phyloP scores from a whole-genome alignment of 148 eudicot genomes.

The Silene uniflora region DNA sequence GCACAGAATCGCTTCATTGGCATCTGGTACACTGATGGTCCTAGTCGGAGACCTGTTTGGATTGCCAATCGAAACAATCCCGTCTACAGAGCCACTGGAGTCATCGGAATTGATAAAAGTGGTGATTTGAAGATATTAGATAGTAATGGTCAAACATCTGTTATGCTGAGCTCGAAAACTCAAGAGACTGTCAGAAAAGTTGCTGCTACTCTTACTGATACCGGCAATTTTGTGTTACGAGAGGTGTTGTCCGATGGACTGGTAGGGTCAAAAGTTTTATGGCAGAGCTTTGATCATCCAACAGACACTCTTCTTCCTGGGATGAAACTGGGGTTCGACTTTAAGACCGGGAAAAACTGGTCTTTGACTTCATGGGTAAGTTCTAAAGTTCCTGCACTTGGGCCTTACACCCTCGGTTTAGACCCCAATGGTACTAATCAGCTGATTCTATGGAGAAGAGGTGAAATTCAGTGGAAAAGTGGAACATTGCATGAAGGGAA shows the following conservation, averaged over 20 bases:
- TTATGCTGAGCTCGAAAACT: constrained; percentile 15
- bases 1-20: constrained; percentile 20
- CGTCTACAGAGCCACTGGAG: constrained; percentile 14
- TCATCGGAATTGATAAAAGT: constrained; percentile 5
- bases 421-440: constrained; percentile 21
- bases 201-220: constrained; percentile 21
- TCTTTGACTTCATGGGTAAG: constrained; percentile 30
- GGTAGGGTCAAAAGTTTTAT: constrained; percentile 11
- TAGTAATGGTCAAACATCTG: neutral
- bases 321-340: constrained; percentile 33
- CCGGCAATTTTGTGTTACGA: constrained; percentile 26
- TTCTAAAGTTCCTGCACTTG: constrained; percentile 22
- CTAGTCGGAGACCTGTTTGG: constrained; percentile 18
- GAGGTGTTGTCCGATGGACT: constrained; percentile 17
- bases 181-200: neutral
- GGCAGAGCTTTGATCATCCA: constrained; percentile 43
- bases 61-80: constrained; percentile 28
- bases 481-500: constrained; percentile 24
- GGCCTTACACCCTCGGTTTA: constrained; percentile 28
- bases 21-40: constrained; percentile 19
- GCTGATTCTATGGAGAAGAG: constrained; percentile 29
- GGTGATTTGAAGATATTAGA: constrained; percentile 24
- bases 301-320: constrained; percentile 32
- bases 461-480: constrained; percentile 29
- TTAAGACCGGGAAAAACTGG: constrained; percentile 22